Evolutionary conservation across 2,329 filamentous ascomycete species (phyloP), one percentile per base, ranked within the genome.

Genomic region (Akanthomyces dipterigenus): DNA sequence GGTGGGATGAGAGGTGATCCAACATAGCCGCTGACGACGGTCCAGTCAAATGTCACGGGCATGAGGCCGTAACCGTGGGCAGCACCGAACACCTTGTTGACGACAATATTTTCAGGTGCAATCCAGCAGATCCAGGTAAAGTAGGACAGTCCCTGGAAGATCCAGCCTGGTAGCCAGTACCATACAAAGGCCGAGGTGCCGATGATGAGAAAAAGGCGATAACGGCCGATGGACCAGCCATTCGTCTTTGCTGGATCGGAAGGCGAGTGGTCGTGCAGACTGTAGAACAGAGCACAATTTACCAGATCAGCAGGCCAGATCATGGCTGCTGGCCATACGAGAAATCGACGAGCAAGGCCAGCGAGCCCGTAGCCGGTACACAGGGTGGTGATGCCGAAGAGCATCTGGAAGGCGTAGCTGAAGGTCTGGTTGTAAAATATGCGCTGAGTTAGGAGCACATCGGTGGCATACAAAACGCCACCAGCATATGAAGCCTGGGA

Each of bases 181-280:
- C 82, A 81, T 42, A 79, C 69, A 62, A 79, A 80, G 26, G 81
- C 78, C 20, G 73, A 80, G 28, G 73, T 68, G 65, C 82, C 82
- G 40, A 86, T 76, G 65, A 81, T 80, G 60, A 87, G 68, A 73
- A 88, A 89, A 70, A 83, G 83, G 64, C 78, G 79, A 71, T 87
- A 88, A 56, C 85, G 81, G n/a, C 83, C 80, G 54, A 88, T 79
- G 38, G 69, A 78, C 87, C 87, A 89, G 48, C 87, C 86, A 66
- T 77, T 80, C 26, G 78, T 78, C 59, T 79, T 80, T 51, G 75
- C 69, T 1, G 82, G 79, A 65, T 83, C 76, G 6, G 77, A 77
- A 16, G 70, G 71, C 3, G 75, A 73, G 66, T 78, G 76, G 62
- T 79, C 77, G 65, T 79, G 77, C 45, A 79, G 73, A 43, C 75